These are phyloP conservation scores for Macrophomina phaseolina DNA, from an alignment of 2,329 filamentous ascomycete species.

Conservation along the genomic window DNA sequence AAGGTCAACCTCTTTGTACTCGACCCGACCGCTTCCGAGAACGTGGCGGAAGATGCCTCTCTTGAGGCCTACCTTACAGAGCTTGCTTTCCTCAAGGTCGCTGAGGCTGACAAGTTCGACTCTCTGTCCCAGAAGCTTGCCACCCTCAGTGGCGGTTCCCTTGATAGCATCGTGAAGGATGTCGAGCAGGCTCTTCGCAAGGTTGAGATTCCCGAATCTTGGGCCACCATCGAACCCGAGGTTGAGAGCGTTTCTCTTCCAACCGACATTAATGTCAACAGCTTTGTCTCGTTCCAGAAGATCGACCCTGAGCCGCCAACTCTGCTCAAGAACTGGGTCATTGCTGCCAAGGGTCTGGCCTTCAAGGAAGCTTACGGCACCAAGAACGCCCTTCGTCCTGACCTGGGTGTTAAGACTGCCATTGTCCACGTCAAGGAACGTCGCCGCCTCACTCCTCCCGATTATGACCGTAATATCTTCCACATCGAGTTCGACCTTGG, in stretches of 20 bases:
- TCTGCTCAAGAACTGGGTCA: slow-evolving; percentile 77
- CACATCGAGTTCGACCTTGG: slow-evolving; percentile 99
- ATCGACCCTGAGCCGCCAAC: slow-evolving; percentile 70
- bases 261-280: slow-evolving; percentile 73
- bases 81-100: slow-evolving; percentile 81
- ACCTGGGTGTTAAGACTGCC: slow-evolving; percentile 82
- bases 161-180: slow-evolving; percentile 65
- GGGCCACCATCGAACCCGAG: slow-evolving; percentile 73
- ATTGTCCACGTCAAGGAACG: slow-evolving; percentile 94
- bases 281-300: slow-evolving; percentile 82
- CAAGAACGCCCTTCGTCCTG: slow-evolving; percentile 75
- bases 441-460: slow-evolving; percentile 82
- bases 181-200: slow-evolving; percentile 73
- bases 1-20: slow-evolving; percentile 75
- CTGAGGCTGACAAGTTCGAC: slow-evolving; percentile 68
- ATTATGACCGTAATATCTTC: slow-evolving; percentile 99
- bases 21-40: slow-evolving; percentile 71
- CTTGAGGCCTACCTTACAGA: slow-evolving; percentile 74
- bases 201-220: slow-evolving; percentile 78
- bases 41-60: slow-evolving; percentile 67
- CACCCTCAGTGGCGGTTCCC: slow-evolving; percentile 62
- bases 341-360: slow-evolving; percentile 81
- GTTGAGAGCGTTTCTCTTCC: slow-evolving; percentile 61
- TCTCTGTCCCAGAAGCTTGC: slow-evolving; percentile 71
- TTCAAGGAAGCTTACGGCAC: slow-evolving; percentile 96